Evolutionary conservation across 805 yeast genomes (phyloP), one percentile per base, ranked within the genome.

Genomic region (Diddensiella caesifluorescens): DNA sequence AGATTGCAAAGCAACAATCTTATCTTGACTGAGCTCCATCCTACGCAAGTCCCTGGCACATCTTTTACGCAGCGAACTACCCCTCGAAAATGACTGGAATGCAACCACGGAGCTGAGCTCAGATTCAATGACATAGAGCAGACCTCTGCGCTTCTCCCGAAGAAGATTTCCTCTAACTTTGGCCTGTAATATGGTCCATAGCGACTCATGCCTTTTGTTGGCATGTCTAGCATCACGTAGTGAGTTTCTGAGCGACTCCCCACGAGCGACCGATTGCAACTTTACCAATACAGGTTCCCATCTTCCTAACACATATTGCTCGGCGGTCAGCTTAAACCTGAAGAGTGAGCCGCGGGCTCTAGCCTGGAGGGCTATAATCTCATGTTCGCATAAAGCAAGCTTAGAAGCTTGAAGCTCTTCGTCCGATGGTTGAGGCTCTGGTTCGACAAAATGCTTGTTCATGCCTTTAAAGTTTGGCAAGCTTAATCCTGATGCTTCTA

Each of bases 401-500:
- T 54, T 59, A 38, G 48, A 44, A 5, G 51, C 55, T 49, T 59
- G 51, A 5, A 48, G 40, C 39, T 61, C 66, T 28, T 63, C 65
- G 19, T 55, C 50, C n/a, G 54, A 42, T 4, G 45, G 54, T 5
- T 43, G 48, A 15, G 42, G 44, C 4, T 36, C 44, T 15, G 56
- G 60, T 20, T 60, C 58, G n/a, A 57, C 63, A 25, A 70, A 63
- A 31, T 71, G 70, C 25, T 62, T 60, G 42, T 65, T 69, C 64
- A 77, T 67, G 5, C 73, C 68, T 26, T 73, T 75, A 58, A 89
- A 90, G 54, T 88, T 86, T 9, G 95, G 95, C 51, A 89, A 66
- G 31, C 77, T 76, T 18, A 79, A 61, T 0, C 88, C 88, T 27
- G 73, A 68, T 41, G 80, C 69, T 22, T 80, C 81, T 45, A 87